Evolutionary conservation across 225 moss, liverwort and hornwort genomes (phyloP).

Genomic region (Marchantia polymorpha): DNA sequence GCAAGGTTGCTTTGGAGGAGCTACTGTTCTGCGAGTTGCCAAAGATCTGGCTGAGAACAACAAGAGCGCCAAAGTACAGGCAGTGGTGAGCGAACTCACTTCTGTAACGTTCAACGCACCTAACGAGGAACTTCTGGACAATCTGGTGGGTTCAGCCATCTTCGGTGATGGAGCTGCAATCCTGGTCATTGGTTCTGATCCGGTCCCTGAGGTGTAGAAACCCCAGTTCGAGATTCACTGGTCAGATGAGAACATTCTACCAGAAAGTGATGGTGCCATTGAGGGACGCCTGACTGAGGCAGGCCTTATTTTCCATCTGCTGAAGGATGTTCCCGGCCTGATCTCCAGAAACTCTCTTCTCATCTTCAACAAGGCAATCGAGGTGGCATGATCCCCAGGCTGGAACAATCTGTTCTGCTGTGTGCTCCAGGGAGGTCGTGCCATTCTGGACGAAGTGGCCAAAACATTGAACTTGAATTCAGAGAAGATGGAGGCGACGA

Average conservation of each 20-base stretch:
- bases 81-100: conserved; percentile 30
- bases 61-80: conserved; percentile 32
- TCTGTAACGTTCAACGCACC: conserved; percentile 32
- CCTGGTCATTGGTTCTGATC: conserved; percentile 30
- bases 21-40: conserved; percentile 45
- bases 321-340: conserved; percentile 10
- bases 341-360: conserved; percentile 7
- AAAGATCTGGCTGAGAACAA: conserved; percentile 54
- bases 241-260: conserved; percentile 31
- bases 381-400: background rate
- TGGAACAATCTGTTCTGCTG: conserved; percentile 28
- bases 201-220: conserved; percentile 18
- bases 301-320: conserved; percentile 7
- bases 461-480: too few relatives aligned
- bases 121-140: conserved; percentile 32
- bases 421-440: conserved; percentile 8
- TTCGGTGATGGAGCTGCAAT: conserved; percentile 38
- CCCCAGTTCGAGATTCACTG: conserved; percentile 32
- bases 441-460: conserved; percentile 18
- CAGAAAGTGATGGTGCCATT: conserved; percentile 26
- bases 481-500: too few relatives aligned
- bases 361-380: background rate
- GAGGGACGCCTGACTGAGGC: conserved; percentile 22
- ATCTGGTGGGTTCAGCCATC: conserved; percentile 37
- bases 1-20: conserved; percentile 58